Conservation (phyloP, 208 protist genomes). For the Trypanosoma conorhini region DNA sequence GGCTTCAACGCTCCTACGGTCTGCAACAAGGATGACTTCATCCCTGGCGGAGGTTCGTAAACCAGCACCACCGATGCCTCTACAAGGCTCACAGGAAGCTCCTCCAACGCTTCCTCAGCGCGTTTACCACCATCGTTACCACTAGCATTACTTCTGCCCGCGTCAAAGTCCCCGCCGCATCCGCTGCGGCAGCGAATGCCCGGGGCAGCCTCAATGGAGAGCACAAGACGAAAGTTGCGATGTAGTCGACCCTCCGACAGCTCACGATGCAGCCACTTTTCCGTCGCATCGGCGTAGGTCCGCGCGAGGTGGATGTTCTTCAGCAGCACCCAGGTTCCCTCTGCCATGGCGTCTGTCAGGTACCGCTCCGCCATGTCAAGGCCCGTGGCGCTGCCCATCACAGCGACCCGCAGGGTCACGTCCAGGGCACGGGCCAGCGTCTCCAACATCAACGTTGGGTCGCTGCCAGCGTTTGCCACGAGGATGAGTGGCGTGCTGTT, state of each 20-base stretch:
- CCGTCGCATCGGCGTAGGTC: constrained; percentile 92
- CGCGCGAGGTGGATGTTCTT: constrained; percentile 99
- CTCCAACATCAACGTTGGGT: constrained; percentile 93
- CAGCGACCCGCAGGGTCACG: constrained; percentile 75
- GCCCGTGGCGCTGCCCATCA: constrained; percentile 96
- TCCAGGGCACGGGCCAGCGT: constrained; percentile 67
- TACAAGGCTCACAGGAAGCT: constrained; percentile 78
- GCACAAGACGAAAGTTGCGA: constrained; percentile 95
- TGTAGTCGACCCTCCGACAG: constrained; percentile 59
- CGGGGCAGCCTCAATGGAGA: constrained; percentile 91
- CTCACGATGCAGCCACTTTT: constrained; percentile 96
- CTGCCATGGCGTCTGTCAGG: constrained; percentile 76
- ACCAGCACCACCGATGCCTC: constrained; percentile 83
- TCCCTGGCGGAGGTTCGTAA: constrained; percentile 96
- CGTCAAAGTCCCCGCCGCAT: constrained; percentile 29
- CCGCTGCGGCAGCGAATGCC: constrained; percentile 6
- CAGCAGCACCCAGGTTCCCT: constrained; percentile 96
- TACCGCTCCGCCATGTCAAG: constrained; percentile 92
- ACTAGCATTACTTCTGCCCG: not conserved
- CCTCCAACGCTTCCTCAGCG: not conserved
- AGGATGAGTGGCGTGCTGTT: constrained; percentile 83
- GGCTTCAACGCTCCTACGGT: constrained; percentile 13
- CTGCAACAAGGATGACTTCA: constrained; percentile 79
- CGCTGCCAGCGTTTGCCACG: constrained; percentile 91
- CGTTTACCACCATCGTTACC: not conserved